Evolutionary conservation across 768 basidiomycete species (phyloP).

Genomic region (Hirschioporus abietinus): DNA sequence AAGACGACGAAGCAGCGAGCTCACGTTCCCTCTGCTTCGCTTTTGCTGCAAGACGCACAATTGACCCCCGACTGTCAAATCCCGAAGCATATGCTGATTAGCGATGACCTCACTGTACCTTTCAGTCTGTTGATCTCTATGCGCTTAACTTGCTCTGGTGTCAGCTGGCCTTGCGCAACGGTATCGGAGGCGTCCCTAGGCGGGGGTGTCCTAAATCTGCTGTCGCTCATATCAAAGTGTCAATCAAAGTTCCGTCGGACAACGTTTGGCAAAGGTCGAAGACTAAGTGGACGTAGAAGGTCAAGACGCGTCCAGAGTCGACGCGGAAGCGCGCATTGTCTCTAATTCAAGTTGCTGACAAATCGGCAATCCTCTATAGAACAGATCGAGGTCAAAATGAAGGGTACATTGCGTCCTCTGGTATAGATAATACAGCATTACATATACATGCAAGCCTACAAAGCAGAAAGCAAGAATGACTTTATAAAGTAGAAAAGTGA

Average conservation of each 20-base stretch:
- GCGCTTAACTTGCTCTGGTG: constrained; percentile 64
- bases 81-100: background rate
- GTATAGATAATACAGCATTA: too few relatives aligned
- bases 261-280: background rate
- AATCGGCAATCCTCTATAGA: background rate
- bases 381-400: background rate
- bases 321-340: background rate
- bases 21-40: constrained; percentile 66
- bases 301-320: background rate
- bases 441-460: background rate
- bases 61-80: background rate
- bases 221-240: background rate
- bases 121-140: constrained; percentile 76
- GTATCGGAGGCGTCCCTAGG: constrained; percentile 8
- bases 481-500: background rate
- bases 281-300: background rate
- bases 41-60: constrained; percentile 48
- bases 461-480: background rate
- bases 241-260: background rate
- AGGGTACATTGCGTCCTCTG: background rate
- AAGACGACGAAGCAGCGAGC: constrained; percentile 43
- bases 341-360: background rate
- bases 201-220: constrained; percentile 9
- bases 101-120: constrained; percentile 36
- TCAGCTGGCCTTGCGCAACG: constrained; percentile 29